phyloP scores from a whole-genome alignment of 495 filamentous ascomycete species.

The Annulohypoxylon maeteangense region DNA sequence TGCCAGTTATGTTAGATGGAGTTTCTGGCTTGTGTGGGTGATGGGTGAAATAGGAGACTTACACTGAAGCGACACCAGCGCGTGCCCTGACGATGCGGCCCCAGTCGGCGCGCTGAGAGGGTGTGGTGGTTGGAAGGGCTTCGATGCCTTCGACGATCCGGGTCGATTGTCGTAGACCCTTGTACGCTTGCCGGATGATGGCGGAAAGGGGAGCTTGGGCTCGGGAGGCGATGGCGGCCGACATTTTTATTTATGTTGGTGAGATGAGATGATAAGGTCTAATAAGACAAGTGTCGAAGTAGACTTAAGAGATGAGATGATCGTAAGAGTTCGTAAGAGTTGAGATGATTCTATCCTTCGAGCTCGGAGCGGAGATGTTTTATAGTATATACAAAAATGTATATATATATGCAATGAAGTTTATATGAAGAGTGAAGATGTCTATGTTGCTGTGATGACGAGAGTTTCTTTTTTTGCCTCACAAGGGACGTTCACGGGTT shows the following conservation, averaged over 20 bases:
- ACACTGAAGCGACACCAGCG: slow-evolving; percentile 28
- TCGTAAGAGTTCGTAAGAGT: slow-evolving; percentile 15
- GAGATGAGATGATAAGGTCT: slow-evolving; percentile 26
- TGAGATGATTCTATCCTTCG: slow-evolving; percentile 19
- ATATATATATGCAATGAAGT: slow-evolving; percentile 8
- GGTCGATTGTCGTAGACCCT: slow-evolving; percentile 37
- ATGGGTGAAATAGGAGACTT: slow-evolving; percentile 19
- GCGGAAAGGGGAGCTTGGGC: slow-evolving; percentile 28
- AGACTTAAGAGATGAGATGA: slow-evolving; percentile 23
- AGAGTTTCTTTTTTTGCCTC: neutral
- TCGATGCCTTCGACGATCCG: slow-evolving; percentile 34
- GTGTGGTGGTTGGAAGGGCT: slow-evolving; percentile 5
- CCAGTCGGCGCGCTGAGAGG: slow-evolving; percentile 35
- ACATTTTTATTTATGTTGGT: slow-evolving; percentile 24
- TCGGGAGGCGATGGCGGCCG: slow-evolving; percentile 25
- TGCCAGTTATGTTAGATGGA: neutral
- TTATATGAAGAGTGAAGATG: slow-evolving; percentile 33
- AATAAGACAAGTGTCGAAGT: slow-evolving; percentile 38
- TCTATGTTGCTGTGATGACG: slow-evolving; percentile 37
- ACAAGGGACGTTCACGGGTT: slow-evolving; percentile 5
- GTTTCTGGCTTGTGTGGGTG: neutral
- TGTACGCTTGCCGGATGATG: slow-evolving; percentile 37
- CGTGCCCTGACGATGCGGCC: slow-evolving; percentile 37
- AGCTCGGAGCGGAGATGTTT: slow-evolving; percentile 23
- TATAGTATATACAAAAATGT: neutral